Evolutionary conservation across 306 rosid species (phyloP), one percentile per base, ranked within the genome.

Genomic region (Quercus variabilis): DNA sequence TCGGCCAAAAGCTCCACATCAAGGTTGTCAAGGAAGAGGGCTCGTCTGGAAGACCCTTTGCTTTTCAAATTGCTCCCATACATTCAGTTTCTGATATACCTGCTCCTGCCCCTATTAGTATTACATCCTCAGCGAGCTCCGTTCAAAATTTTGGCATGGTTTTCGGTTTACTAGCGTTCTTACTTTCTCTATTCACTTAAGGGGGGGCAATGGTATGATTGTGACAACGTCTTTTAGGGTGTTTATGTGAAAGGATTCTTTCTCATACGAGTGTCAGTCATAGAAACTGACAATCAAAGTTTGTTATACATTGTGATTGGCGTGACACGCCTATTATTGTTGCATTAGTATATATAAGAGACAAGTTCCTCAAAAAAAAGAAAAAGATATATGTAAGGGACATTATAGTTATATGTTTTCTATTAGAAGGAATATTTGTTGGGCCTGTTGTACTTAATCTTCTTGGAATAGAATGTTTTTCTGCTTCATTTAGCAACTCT

Each of bases 1-100:
- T 51, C 1, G 98, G 98, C 71, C 92, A 84, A 12, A 94, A 86
- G 89, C 91, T 94, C 69, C 57, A 74, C 55, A 14, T 94, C 83
- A 65, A 5, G 14, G 92, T 86, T 51, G 49, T 28, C 26, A 3
- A 51, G 2, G 83, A 71, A 12, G 69, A 73, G 4, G 90, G 84
- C 17, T 26, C 70, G 0, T 76, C 84, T 9, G 91, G 91, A 11
- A 41, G 71, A 1, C 35, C 21, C 0, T 8, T 38, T 3, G 81
- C 86, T 3, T 88, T 85, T 15, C 52, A 85, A 23, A 63, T 83
- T 9, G 20, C 54, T 46, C 12, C 15, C 5, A 35, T 8, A 41
- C 46, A 8, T 41, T 41, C 12, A 5, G 26, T 26, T 9, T 1
- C 54, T 3, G 23, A 43, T 5, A 43, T 43, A 1, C 7, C 46